Evolutionary conservation across 805 yeast species (phyloP).

Genomic region (Lipomyces anomalus): DNA sequence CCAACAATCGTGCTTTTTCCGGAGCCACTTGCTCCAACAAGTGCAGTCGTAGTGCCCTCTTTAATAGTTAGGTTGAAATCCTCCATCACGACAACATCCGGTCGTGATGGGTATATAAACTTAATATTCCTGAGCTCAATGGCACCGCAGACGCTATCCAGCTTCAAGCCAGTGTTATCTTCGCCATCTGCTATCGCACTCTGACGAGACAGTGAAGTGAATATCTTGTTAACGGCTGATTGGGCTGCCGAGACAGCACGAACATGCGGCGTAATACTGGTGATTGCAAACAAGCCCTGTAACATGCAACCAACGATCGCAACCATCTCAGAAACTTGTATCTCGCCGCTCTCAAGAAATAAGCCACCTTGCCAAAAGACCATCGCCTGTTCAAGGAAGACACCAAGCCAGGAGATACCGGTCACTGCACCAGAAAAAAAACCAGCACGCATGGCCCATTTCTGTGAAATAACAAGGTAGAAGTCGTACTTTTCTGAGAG

Average conservation of each 20-base stretch:
- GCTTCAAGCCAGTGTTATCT: conserved; percentile 23
- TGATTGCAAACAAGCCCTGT: conserved; percentile 38
- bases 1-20: conserved; percentile 45
- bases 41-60: conserved; percentile 79
- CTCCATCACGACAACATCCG: conserved; percentile 29
- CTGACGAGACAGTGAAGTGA: conserved; percentile 40
- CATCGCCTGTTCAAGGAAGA: conserved; percentile 28
- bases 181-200: conserved; percentile 37
- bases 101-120: conserved; percentile 33
- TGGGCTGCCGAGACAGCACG: conserved; percentile 37
- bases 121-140: conserved; percentile 27
- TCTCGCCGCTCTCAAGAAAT: conserved; percentile 22
- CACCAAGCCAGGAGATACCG: conserved; percentile 25
- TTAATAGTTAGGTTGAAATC: conserved; percentile 40
- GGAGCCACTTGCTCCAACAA: conserved; percentile 78
- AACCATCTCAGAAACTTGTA: conserved; percentile 33
- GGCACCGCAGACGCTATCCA: conserved; percentile 35
- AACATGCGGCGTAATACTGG: conserved; percentile 39
- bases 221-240: conserved; percentile 38
- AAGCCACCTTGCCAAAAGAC: conserved; percentile 33
- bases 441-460: conserved; percentile 30
- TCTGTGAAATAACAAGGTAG: conserved; percentile 28
- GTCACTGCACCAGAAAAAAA: conserved; percentile 30
- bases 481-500: conserved; percentile 32
- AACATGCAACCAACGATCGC: conserved; percentile 29